Evolutionary conservation across 1,139 yeast species (phyloP), one percentile per base, ranked within the genome.

Genomic region (Pichia sp.): DNA sequence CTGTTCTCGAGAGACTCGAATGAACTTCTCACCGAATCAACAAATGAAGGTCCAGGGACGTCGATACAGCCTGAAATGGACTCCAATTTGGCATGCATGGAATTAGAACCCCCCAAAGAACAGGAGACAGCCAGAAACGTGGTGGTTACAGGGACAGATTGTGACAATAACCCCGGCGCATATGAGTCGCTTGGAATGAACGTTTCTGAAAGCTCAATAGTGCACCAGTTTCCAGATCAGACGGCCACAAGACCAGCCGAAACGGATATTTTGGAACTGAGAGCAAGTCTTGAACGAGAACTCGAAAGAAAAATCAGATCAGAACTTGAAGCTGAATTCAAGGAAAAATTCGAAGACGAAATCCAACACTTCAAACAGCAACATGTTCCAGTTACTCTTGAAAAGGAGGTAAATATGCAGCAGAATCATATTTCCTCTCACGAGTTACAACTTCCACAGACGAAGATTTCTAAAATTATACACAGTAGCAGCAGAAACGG

Each of bases 291-390:
- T 11, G 11, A 31, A 31, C 33, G 41, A 29, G 40, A 44, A 8
- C 32, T 50, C 2, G 50, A 49, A 31, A 38, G 27, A 9, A 40
- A 44, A 4, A 43, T 50, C 2, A 34, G 44, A 26, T n/a, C n/a
- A 6, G 44, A 48, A 33, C 35, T 50, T 9, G 52, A 50, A 35
- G 29, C 23, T 3, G 44, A 44, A 10, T 50, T 44, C 29, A 43
- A 37, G 29, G 27, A 38, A 32, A 3, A 29, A 2, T 48, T 39
- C 40, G 36, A 39, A 8, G 33, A 37, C 3, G 33, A 43, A 7
- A 29, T 39, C 5, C 26, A 40, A 34, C 26, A 36, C 3, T n/a
- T 29, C 16, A 37, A 27, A 11, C 10, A 31, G 11, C 8, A 31
- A 8, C 8, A 31, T 31, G 8, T 8, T 11, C 33, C 33, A 8